phyloP scores from a whole-genome alignment of 495 filamentous ascomycete genomes.

The Trichoderma gamsii region DNA sequence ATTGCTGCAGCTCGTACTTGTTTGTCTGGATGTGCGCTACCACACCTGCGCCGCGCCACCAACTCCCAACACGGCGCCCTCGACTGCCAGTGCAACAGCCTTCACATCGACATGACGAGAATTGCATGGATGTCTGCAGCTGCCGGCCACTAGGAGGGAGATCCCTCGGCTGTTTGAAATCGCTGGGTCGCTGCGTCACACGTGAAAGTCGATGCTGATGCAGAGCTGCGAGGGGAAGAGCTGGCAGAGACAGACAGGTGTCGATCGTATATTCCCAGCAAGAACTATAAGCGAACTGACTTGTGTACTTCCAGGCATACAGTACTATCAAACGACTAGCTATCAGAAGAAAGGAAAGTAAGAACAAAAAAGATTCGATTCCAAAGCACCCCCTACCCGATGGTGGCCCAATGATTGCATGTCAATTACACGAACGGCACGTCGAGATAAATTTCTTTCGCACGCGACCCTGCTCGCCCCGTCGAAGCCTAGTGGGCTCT shows the following conservation, averaged over 20 bases:
- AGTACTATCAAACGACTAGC: not conserved
- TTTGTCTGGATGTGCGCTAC: not conserved
- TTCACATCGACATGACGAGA: not conserved
- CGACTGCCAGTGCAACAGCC: not conserved
- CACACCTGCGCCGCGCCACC: not conserved
- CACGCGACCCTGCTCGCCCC: slow-evolving; percentile 3
- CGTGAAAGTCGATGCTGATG: slow-evolving; percentile 1
- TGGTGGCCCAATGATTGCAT: not conserved
- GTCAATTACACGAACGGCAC: not conserved
- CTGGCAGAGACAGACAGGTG: not conserved
- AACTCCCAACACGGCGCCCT: not conserved
- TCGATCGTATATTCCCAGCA: not conserved
- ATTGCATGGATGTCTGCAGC: not conserved
- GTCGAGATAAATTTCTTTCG: not conserved
- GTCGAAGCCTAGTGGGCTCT: not conserved
- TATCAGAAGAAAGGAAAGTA: not conserved
- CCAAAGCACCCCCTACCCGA: not conserved
- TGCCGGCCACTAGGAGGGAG: not conserved
- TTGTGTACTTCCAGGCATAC: not conserved
- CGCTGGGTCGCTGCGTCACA: not conserved
- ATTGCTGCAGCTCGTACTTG: not conserved
- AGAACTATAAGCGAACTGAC: no score
- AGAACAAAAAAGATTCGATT: not conserved
- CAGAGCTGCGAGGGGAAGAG: not conserved
- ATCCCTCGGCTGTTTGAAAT: slow-evolving; percentile 2